Conservation (phyloP, 1,139 yeast genomes). For the Pneumocystis jirovecii region DNA sequence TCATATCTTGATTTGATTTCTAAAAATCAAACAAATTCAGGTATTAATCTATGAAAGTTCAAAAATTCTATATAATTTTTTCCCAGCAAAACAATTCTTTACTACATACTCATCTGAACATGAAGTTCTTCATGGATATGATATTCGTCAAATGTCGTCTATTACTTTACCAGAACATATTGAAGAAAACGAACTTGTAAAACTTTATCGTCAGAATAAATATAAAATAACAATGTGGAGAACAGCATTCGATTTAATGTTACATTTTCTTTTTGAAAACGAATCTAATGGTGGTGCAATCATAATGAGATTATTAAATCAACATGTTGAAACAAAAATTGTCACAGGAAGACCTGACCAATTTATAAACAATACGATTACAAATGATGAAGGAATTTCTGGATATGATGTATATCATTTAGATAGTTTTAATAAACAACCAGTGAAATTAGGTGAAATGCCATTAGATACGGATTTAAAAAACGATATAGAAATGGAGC, state of each 20-base stretch:
- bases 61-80: conserved; percentile 5
- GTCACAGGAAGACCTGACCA: conserved; percentile 25
- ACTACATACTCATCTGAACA: conserved; percentile 65
- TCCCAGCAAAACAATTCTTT: conserved; percentile 59
- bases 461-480: conserved; percentile 77
- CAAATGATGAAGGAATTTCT: conserved; percentile 45
- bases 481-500: conserved; percentile 70
- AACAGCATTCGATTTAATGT: conserved; percentile 67
- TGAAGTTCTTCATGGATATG: conserved; percentile 59
- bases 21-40: conserved; percentile 29
- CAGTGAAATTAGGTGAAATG: conserved; percentile 64
- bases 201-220: conserved; percentile 55
- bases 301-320: conserved; percentile 70
- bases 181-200: conserved; percentile 67
- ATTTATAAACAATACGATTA: conserved; percentile 21
- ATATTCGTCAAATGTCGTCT: conserved; percentile 54
- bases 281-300: conserved; percentile 88
- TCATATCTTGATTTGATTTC: conserved; percentile 65
- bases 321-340: conserved; percentile 59
- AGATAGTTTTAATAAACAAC: conserved; percentile 48
- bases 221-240: conserved; percentile 66
- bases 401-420: conserved; percentile 40
- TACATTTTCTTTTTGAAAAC: conserved; percentile 80
- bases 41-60: not conserved
- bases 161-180: conserved; percentile 69